Base-by-base conservation (phyloP, 2,329 filamentous ascomycete species). In the Aspergillus caelatus region DNA sequence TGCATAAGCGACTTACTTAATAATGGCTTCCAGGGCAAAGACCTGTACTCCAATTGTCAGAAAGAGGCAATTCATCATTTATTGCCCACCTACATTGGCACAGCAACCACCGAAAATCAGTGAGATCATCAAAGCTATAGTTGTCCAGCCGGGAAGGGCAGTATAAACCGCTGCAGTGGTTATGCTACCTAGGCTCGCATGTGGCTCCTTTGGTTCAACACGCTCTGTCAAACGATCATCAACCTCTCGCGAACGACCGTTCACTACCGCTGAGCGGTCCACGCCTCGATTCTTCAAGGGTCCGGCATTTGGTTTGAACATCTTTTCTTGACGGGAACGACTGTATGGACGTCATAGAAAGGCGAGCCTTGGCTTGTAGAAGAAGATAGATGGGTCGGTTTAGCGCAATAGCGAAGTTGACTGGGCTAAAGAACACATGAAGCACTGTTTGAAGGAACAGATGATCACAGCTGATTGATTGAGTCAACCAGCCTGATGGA, bases 61-160 rank as follows among this genome's bases (percentile, higher is more conserved):
- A 72, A 70, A 68, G 56, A 63, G 54, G 62, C 16, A 12, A 32
- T 58, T 63, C 39, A 19, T 50, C 26, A 8, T 54, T 43, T 61
- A 21, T 55, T 11, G 36, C 46, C 46, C 60, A 80, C 88, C 79
- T 82, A 94, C 94, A 84, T 97, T 97, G 41, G 92, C 93, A 80
- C 94, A 97, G 76, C 93, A 97, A 34, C 95, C 95, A 58, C 95
- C 95, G 78, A 99, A 97, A 64, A 99, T 98, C 68, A 98, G 85
- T 58, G 85, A 85, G 62, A 94, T 84, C 85, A 96, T 96, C 62
- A 85, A 82, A 26, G 84, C 82, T 53, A 89, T 82, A 62, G 86
- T 85, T 43, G 91, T 77, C 85, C 86, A 89, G 77, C 85, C 84
- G 36, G 87, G 86, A 63, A 90, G 46, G 2, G 74, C 69, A 11